phyloP scores from a whole-genome alignment of 441 rosid genomes.

The Flueggea neowawraea region DNA sequence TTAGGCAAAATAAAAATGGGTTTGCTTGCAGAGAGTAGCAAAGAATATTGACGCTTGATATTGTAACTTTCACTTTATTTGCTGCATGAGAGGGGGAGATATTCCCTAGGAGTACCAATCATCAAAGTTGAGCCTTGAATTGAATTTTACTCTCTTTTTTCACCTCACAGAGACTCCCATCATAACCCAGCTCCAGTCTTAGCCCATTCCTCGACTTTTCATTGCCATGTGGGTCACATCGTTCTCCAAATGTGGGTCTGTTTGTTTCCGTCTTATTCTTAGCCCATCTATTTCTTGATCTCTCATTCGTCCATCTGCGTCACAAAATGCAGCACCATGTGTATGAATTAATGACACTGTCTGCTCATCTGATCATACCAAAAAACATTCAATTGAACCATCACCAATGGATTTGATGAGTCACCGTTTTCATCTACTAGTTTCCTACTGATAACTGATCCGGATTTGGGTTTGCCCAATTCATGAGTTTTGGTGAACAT shows the following conservation, averaged over 20 bases:
- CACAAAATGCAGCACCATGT: slow-evolving; percentile 8
- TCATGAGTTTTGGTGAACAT: no score
- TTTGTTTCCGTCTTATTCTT: slow-evolving; percentile 3
- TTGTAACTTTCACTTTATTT: slow-evolving; percentile 30
- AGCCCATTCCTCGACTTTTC: slow-evolving; percentile 22
- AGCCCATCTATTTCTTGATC: background rate
- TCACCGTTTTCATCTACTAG: no score
- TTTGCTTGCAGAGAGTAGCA: slow-evolving; percentile 55
- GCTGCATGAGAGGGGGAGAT: slow-evolving; percentile 25
- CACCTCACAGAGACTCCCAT: slow-evolving; percentile 19
- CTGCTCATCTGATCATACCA: background rate
- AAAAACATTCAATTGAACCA: no score
- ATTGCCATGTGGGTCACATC: slow-evolving; percentile 17
- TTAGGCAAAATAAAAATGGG: slow-evolving; percentile 20
- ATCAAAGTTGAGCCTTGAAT: slow-evolving; percentile 21
- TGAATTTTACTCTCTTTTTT: slow-evolving; percentile 16
- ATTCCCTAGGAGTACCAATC: background rate
- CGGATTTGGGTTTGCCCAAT: no score
- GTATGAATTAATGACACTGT: slow-evolving; percentile 12
- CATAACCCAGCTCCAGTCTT: slow-evolving; percentile 21
- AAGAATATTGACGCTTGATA: slow-evolving; percentile 30
- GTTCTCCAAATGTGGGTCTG: background rate
- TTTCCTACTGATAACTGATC: no score
- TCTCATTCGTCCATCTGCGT: background rate
- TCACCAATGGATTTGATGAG: no score